Base-by-base conservation (phyloP, 2,329 filamentous ascomycete genomes). In the Talaromyces rugulosus region DNA sequence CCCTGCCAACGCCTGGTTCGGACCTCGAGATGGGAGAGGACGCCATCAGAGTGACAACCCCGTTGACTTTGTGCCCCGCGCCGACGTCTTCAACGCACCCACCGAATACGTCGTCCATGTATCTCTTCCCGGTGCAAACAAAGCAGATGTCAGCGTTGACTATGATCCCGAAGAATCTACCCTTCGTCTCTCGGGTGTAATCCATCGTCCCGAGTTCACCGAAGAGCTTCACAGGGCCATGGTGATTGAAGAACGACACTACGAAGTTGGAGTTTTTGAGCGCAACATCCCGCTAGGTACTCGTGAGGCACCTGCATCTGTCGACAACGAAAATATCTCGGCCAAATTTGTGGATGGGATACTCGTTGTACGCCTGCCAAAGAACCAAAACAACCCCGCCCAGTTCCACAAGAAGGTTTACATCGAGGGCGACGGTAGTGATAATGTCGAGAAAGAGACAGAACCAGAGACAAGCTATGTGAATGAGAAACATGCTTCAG, bases 261-360 rank as follows among this genome's bases (percentile, higher is more conserved):
- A 89, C 58, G 86, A 87, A 70, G 84, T 92, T 2, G 91, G 91
- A 28, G 80, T 87, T 23, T 95, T 96, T 68, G 87, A 91, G 76
- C 82, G 89, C 62, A 86, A 84, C 69, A 80, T 96, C 55, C 81
- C 82, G 31, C 80, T 96, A 30, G 52, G 83, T 74, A 51, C 71
- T 60, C 14, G 78, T 58, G 78, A 80, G 8, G 81, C 81, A 33
- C 84, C 85, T 33, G 86, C 87, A n/a, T 81, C 83, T 65, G 79
- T 95, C 16, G 88, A 92, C 68, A 84, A 81, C 1, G 83, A 88
- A 56, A 81, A 77, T 28, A 94, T 95, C 70, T 83, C 81, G 2
- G 90, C 91, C 2, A 91, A 87, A 77, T 82, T 96, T 76, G 89
- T 92, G 74, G 89, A 95, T 71, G 91, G 91, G 5, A 79, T 96